Base-by-base conservation (phyloP, 176 grass and related monocot species). In the Oryza brachyantha region DNA sequence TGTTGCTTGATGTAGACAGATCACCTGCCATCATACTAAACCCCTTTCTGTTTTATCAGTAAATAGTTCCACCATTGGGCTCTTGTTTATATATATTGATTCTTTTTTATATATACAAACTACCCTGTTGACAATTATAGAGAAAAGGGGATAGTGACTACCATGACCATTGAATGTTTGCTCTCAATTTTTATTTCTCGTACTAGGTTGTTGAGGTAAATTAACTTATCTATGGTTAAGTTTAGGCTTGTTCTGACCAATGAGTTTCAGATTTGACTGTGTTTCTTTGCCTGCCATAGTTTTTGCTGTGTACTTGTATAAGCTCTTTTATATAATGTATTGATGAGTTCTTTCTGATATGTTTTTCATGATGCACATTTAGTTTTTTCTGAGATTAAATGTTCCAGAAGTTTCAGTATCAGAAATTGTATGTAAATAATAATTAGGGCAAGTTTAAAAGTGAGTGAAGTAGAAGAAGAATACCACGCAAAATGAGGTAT, bases 11-110 rank as follows among this genome's bases (percentile, higher is more conserved):
- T 59, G 25, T 72, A 59, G 78, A 78, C 66, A 72, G 73, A 73
- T 88, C 72, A 54, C 73, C 66, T 25, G 70, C 41, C 75, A 59
- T 66, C 28, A 48, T 81, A 24, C 29, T 84, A 50, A 79, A 75
- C 79, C 78, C 27, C 3, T 5, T 35, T 82, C 19, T 67, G 70
- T 60, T 78, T 22, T 85, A 75, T 31, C 55, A 64, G 39, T 14
- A 76, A 50, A 70, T 31, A 65, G 48, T 55, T 74, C 28, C 10
- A 73, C 39, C 45, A 80, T 31, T 58, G 11, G 6, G 50, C 26
- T 77, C 29, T 46, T 68, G 60, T 81, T 67, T 76, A 48, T 12
- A 46, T 75, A 68, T 68, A 68, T 61, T 74, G 39, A 48, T 29
- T 25, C 21, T 76, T 21, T 43, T 27, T 48, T 62, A 52, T 71